Evolutionary conservation across 192 early-diverging fungal genomes (phyloP).

Genomic region (Coemansia sp.): DNA sequence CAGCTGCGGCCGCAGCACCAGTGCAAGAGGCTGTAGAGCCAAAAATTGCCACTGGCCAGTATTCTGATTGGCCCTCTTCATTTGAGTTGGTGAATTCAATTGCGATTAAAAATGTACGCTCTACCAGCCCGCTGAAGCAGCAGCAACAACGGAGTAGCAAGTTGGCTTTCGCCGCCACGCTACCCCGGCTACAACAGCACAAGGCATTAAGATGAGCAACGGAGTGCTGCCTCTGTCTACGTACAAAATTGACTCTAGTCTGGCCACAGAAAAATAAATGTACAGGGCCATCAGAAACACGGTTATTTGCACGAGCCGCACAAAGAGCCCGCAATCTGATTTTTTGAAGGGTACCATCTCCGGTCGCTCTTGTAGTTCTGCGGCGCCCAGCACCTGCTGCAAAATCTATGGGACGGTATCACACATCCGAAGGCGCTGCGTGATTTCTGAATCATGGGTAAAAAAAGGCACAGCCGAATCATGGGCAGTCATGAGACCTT

Average conservation of each 20-base stretch:
- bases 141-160: neutral
- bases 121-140: slow-evolving; percentile 43
- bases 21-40: too few species aligned
- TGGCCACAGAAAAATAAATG: slow-evolving; percentile 29
- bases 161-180: neutral
- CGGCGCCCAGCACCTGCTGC: neutral
- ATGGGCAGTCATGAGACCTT: too few species aligned
- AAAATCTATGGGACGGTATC: neutral
- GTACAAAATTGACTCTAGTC: slow-evolving; percentile 45
- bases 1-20: too few species aligned
- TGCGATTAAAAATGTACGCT: slow-evolving; percentile 21
- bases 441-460: too few species aligned
- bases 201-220: slow-evolving; percentile 51
- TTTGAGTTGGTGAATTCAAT: neutral
- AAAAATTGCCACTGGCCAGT: too few species aligned
- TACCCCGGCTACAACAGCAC: slow-evolving; percentile 15
- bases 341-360: neutral
- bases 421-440: neutral
- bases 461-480: too few species aligned
- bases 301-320: slow-evolving; percentile 50
- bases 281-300: slow-evolving; percentile 50
- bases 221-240: slow-evolving; percentile 39
- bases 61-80: too few species aligned
- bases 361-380: neutral
- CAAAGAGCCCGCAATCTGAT: neutral